Evolutionary conservation across 257 asterid genomes (phyloP), one percentile per base, ranked within the genome.

Genomic region (Haberlea rhodopensis): DNA sequence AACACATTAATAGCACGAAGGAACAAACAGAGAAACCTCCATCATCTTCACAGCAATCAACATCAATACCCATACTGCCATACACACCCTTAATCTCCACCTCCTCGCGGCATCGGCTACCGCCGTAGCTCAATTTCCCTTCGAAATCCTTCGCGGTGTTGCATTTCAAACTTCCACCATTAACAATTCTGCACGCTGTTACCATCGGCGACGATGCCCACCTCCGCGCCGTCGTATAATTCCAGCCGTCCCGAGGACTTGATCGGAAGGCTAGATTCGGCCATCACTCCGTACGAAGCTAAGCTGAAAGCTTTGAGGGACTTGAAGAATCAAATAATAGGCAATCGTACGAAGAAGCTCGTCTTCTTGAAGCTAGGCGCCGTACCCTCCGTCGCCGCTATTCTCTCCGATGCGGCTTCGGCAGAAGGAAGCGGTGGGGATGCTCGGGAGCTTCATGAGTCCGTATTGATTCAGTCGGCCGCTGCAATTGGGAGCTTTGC

Each of bases 401-500:
- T 87, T 32, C 79, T 91, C 43, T 81, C 95, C 24, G 45, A 81
- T 37, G 76, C 81, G 49, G 63, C 71, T 19, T 29, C 87, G 26
- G 73, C 71, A 57, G 67, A 57, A 34, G 52, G 45, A 26, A 46
- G 56, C 9, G 77, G 37, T 26, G 67, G 65, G 18, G 79, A 32
- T 56, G 71, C 45, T 28, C 75, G 67, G 2, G 83, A 77, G 65
- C 78, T 80, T 55, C 83, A 78, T 37, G 88, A 77, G 18, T 66
- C 84, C 11, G 70, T 87, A 1, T 63, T 89, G 69, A 74, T 91
- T 73, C 95, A 91, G 68, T 79, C 89, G 5, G 95, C 92, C 4
- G 96, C 95, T 15, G 85, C 78, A 11, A 76, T 91, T 22, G 98
- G 96, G 22, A 91, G 98, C 82, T 91, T 91, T 43, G 96, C 98